Evolutionary conservation across 139 green algal species (phyloP).

Genomic region (Chlorella ohadii): DNA sequence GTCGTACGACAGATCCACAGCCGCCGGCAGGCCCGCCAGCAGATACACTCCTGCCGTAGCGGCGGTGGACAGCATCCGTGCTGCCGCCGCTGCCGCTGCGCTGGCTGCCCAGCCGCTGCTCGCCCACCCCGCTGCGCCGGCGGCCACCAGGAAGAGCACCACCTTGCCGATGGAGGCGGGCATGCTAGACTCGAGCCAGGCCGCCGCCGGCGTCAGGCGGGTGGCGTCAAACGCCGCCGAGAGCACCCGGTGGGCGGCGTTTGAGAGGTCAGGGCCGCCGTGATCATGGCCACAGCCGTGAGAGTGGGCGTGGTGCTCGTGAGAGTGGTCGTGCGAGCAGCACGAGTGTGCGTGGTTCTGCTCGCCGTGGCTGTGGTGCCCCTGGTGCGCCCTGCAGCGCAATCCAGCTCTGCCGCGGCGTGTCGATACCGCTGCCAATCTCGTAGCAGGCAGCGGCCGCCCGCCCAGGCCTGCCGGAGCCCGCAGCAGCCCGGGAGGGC

Average conservation of each 20-base stretch:
- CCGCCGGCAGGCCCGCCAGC: constrained; percentile 50
- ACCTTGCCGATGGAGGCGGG: constrained; percentile 36
- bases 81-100: constrained; percentile 8
- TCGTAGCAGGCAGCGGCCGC: not conserved
- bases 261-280: constrained; percentile 7
- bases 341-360: constrained; percentile 14
- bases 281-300: constrained; percentile 15
- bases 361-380: not conserved
- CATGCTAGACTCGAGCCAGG: constrained; percentile 53
- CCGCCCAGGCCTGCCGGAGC: not conserved
- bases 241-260: constrained; percentile 49
- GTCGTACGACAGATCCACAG: constrained; percentile 48
- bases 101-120: not conserved
- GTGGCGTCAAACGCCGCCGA: constrained; percentile 15
- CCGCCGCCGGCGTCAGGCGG: constrained; percentile 48
- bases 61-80: not conserved
- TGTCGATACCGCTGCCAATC: not conserved
- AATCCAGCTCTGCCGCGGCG: not conserved
- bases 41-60: constrained; percentile 39
- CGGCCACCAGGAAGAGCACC: constrained; percentile 18
- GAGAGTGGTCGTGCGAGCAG: constrained; percentile 14
- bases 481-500: not conserved
- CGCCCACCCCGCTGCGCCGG: constrained; percentile 4
- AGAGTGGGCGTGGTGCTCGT: constrained; percentile 25
- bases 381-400: not conserved